Percentiles rank a stretch among this genome's conserved stretches.
These are phyloP conservation scores for Oemleria cerasiformis DNA, from an alignment of 306 rosid genomes.

Conservation along the genomic window DNA sequence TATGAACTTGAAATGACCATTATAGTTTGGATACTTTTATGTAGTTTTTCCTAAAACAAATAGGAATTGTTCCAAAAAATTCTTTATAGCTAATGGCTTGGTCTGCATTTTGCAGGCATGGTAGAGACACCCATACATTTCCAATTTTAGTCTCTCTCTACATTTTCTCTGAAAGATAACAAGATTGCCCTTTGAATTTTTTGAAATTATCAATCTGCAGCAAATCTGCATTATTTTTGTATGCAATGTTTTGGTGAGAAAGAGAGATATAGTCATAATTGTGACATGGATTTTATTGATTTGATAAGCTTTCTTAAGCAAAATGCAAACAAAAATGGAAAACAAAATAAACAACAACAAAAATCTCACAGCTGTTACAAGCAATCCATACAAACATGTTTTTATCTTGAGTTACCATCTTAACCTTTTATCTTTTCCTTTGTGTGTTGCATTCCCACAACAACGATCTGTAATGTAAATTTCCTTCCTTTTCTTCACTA, in stretches of 20 bases:
- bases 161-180: conserved; percentile 1
- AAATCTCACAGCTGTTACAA: conserved; percentile 43
- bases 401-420: background rate
- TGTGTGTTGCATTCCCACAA: conserved; percentile 30
- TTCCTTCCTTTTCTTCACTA: conserved; percentile 41
- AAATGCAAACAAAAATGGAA: conserved; percentile 33
- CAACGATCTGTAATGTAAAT: conserved; percentile 33
- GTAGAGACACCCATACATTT: too few relatives aligned
- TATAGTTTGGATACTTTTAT: too few relatives aligned
- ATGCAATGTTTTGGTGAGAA: background rate
- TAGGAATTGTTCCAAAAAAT: background rate
- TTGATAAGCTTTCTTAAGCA: conserved; percentile 30
- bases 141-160: too few relatives aligned
- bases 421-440: conserved; percentile 1
- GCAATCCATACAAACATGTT: conserved; percentile 37
- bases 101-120: background rate
- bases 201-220: background rate
- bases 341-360: background rate
- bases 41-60: too few relatives aligned
- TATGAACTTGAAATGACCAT: too few relatives aligned
- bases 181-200: background rate
- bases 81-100: background rate
- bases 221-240: background rate
- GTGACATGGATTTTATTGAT: conserved; percentile 24
- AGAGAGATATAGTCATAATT: background rate